Conservation (phyloP, 169 alveolate genomes). For the Neospora caninum region DNA sequence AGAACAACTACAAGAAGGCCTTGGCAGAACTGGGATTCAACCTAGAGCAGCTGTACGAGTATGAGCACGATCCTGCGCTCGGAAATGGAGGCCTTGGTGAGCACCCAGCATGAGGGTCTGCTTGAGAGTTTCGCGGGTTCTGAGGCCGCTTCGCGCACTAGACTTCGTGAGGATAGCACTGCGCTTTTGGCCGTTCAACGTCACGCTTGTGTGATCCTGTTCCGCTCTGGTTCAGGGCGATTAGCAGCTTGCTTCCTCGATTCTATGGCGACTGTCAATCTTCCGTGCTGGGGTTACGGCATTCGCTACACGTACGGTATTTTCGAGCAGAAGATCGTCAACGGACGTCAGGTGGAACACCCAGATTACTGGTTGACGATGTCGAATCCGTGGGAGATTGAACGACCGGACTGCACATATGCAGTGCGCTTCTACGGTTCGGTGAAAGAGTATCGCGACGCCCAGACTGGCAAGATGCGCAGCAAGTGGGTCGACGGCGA, state of each 20-base stretch:
- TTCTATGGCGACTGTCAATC: constrained; percentile 93
- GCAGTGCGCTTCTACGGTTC: constrained; percentile 92
- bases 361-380: constrained; percentile 96
- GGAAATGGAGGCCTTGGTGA: constrained; percentile 97
- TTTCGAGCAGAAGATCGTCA: constrained; percentile 92
- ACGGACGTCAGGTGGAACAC: constrained; percentile 92
- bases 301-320: constrained; percentile 95
- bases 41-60: constrained; percentile 91
- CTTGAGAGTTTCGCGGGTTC: not conserved
- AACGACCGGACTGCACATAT: constrained; percentile 92
- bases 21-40: constrained; percentile 90
- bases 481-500: constrained; percentile 93
- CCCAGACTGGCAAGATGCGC: constrained; percentile 46
- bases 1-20: constrained; percentile 88
- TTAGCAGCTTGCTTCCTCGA: constrained; percentile 97
- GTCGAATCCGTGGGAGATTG: constrained; percentile 97
- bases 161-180: too few species aligned
- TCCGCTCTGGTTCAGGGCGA: constrained; percentile 73
- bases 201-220: not conserved
- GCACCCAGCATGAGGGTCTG: not conserved
- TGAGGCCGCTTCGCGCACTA: too few species aligned
- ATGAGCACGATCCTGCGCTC: constrained; percentile 96
- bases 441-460: constrained; percentile 56
- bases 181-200: too few species aligned
- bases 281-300: constrained; percentile 98